These are phyloP conservation scores for Fraxinus sp. DNA, from an alignment of 305 asterid genomes.

Conservation along the genomic window DNA sequence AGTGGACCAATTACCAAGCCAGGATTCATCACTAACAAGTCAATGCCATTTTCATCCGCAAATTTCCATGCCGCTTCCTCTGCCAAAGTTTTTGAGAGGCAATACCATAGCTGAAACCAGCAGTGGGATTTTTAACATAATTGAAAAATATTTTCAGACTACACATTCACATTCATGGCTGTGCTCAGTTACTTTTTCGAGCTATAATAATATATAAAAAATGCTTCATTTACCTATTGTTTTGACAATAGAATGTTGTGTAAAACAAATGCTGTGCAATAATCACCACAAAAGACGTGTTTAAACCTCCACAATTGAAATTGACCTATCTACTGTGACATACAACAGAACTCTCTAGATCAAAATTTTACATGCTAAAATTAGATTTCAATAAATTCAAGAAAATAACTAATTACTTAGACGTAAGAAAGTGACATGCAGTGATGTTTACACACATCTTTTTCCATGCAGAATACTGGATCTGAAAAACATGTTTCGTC, in stretches of 20 bases:
- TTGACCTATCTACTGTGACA: not conserved
- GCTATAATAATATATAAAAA: not conserved
- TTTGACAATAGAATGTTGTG: not conserved
- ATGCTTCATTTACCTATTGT: not conserved
- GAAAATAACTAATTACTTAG: not conserved
- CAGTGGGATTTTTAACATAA: not conserved
- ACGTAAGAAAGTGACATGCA: not conserved
- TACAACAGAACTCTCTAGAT: not conserved
- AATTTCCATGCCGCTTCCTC: conserved; percentile 46
- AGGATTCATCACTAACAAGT: conserved; percentile 40
- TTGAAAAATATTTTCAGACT: not conserved
- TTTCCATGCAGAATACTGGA: conserved; percentile 25
- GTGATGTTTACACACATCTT: conserved; percentile 13
- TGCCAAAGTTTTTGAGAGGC: conserved; percentile 44
- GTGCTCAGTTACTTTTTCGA: not conserved
- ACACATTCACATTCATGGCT: not conserved
- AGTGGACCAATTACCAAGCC: conserved; percentile 44
- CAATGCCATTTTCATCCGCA: conserved; percentile 34
- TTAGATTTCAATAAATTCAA: not conserved
- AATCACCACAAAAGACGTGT: not conserved
- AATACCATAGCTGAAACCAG: conserved; percentile 38
- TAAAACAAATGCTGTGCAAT: not conserved
- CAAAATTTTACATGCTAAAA: not conserved
- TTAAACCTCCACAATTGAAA: not conserved
- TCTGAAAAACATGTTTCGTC: conserved; percentile 44